Percentiles rank a stretch among this genome's conserved stretches.
phyloP scores from a whole-genome alignment of 352 stramenopile genomes.

The Saprolegnia diclina region DNA sequence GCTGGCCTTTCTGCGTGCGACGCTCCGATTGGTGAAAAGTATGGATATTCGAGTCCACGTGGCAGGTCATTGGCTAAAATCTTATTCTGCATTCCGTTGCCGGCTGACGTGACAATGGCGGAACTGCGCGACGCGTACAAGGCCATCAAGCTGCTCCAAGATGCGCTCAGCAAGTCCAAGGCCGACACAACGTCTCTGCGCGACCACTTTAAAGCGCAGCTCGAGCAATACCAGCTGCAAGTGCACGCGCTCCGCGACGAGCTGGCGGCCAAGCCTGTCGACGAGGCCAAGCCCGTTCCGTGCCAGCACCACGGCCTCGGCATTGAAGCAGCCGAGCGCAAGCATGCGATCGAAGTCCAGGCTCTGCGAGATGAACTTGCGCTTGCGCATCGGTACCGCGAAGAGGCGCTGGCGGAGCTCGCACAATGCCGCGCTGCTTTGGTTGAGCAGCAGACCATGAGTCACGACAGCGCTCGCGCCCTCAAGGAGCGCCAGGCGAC shows the following conservation, averaged over 20 bases:
- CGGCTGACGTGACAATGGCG: background rate
- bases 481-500: background rate
- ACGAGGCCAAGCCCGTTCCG: background rate
- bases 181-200: background rate
- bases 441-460: no score
- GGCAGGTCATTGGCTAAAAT: background rate
- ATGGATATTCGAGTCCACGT: background rate
- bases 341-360: constrained; percentile 17
- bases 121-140: constrained; percentile 27
- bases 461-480: background rate
- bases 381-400: constrained; percentile 1
- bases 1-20: background rate
- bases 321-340: constrained; percentile 1
- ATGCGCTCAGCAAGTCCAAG: constrained; percentile 20
- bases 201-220: background rate
- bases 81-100: background rate
- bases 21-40: background rate
- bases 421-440: background rate
- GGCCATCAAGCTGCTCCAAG: constrained; percentile 24
- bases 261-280: background rate
- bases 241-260: constrained; percentile 18
- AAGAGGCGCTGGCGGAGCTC: background rate
- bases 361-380: constrained; percentile 16
- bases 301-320: constrained; percentile 19
- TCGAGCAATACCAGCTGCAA: constrained; percentile 15